Percentiles rank a stretch among this genome's conserved stretches.
Conservation (phyloP, 2,329 filamentous ascomycete genomes). For the Penicillium sp. region DNA sequence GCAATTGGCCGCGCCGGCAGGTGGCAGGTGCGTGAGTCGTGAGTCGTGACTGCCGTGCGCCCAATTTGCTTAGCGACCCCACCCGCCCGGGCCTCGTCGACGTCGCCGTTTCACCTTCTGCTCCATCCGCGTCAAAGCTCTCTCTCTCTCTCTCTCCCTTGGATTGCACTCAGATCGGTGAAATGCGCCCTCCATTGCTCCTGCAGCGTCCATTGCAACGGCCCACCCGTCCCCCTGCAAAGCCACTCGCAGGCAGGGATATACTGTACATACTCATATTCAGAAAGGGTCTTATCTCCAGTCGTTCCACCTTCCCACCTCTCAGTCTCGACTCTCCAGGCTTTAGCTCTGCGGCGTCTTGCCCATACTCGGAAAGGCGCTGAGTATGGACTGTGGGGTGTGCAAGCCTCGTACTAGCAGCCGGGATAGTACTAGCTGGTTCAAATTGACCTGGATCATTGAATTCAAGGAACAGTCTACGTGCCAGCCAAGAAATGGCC, state of each 20-base stretch:
- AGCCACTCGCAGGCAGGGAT: no score
- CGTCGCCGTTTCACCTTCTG: background rate
- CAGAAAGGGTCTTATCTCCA: background rate
- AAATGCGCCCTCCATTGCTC: no score
- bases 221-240: no score
- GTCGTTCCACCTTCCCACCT: background rate
- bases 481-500: background rate
- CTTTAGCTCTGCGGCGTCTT: conserved; percentile 5
- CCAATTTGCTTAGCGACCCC: background rate
- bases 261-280: no score
- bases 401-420: no score
- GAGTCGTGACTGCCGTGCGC: no score
- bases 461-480: background rate
- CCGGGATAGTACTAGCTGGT: no score
- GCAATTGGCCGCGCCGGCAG: background rate
- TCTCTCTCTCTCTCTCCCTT: background rate
- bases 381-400: background rate
- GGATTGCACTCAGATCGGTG: no score
- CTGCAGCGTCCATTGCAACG: no score
- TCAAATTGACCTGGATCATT: background rate
- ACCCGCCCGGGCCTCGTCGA: background rate
- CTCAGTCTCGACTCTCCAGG: no score
- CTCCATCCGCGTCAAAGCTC: no score
- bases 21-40: background rate
- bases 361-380: conserved; percentile 4